Evolutionary conservation across 2,329 filamentous ascomycete genomes (phyloP), one percentile per base, ranked within the genome.

Genomic region (Ophiostoma quercus): DNA sequence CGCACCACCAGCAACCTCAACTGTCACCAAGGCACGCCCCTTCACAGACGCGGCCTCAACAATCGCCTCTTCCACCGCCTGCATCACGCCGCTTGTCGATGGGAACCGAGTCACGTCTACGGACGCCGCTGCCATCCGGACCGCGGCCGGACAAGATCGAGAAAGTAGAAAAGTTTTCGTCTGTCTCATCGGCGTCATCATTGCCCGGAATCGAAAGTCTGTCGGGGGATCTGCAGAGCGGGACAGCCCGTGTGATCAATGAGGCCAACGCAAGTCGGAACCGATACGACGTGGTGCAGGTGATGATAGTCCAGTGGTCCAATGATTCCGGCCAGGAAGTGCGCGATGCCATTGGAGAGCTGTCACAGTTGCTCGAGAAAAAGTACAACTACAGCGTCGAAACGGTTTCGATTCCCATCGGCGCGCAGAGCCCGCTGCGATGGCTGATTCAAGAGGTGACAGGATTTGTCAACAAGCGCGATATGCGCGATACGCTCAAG

Each of bases 401-500:
- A 43, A 78, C 82, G 25, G 79, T 83, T 71, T 77, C 79, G 41
- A 87, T 88, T 41, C 85, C 85, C 2, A 78, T 82, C 3, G 79
- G 79, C 2, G 79, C 67, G 2, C 66, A 80, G 73, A 84, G 80
- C 75, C 80, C 84, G 3, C 84, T 81, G 79, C 80, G 84, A 71
- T 87, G 84, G 84, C 79, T 87, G 63, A 82, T 82, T 3, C 79
- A 82, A 19, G 81, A 80, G 65, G 80, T 87, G 34, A 82, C 81
- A 71, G 80, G 83, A 57, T 87, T 87, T 75, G 80, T 84, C 66
- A 83, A 84, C 69, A 81, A 83, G 34, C 79, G 80, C 54, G 84
- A 87, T 72, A 81, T 83, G 68, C 82, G 85, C 57, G 85, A 87
- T 73, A 82, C 84, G 25, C 76, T 88, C 70, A 87, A 87, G 74